Conservation (phyloP, 768 basidiomycete genomes). For the Tricholomella constricta region DNA sequence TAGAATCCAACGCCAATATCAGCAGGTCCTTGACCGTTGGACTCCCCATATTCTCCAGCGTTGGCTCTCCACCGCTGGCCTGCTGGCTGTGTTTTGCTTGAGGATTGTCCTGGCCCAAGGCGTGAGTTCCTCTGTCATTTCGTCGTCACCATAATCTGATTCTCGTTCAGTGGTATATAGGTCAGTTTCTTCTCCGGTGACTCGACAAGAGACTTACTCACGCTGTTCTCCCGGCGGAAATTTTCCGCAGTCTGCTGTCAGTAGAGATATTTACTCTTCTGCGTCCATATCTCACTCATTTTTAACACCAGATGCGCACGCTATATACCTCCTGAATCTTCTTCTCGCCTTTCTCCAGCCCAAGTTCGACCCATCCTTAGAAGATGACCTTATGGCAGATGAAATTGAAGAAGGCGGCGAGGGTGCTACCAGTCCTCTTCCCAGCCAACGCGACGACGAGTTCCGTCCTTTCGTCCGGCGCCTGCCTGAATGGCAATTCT, state of each 20-base stretch:
- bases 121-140: conserved; percentile 49
- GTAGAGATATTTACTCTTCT: conserved; percentile 29
- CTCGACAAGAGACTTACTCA: conserved; percentile 2
- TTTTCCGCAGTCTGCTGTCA: conserved; percentile 64
- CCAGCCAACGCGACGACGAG: conserved; percentile 82
- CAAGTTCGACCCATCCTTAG: conserved; percentile 94
- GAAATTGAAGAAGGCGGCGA: conserved; percentile 93
- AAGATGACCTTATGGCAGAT: conserved; percentile 90
- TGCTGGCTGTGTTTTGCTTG: conserved; percentile 77
- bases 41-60: conserved; percentile 90
- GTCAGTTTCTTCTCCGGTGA: conserved; percentile 47
- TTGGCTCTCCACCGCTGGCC: conserved; percentile 77
- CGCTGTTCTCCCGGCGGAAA: background rate
- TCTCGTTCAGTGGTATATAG: conserved; percentile 81
- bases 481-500: conserved; percentile 96
- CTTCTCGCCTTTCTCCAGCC: conserved; percentile 98
- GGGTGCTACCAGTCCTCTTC: conserved; percentile 51
- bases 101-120: conserved; percentile 89
- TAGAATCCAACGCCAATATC: conserved; percentile 76
- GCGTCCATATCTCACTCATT: conserved; percentile 11
- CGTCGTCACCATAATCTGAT: conserved; percentile 3
- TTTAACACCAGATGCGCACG: conserved; percentile 69
- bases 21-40: conserved; percentile 86
- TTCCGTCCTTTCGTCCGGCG: conserved; percentile 96
- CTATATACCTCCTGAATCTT: conserved; percentile 94